Evolutionary conservation across 2,329 filamentous ascomycete genomes (phyloP).

Genomic region (Fonsecaea nubica): DNA sequence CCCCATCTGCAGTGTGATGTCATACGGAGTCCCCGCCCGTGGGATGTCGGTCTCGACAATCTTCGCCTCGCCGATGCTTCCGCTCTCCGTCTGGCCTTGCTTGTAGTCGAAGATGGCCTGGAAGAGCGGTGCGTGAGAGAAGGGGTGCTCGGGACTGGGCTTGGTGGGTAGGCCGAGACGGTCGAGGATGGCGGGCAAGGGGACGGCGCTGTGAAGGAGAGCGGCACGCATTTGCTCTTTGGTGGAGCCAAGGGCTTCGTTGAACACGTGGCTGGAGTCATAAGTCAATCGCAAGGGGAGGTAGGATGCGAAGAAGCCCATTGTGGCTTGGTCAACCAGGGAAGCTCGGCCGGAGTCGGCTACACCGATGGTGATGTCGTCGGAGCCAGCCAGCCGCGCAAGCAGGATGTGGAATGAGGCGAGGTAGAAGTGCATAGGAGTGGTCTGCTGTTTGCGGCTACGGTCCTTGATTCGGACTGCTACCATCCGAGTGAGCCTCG

Average conservation of each 20-base stretch:
- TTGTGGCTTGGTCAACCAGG: slow-evolving; percentile 41
- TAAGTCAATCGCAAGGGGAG: slow-evolving; percentile 53
- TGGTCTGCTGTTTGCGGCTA: slow-evolving; percentile 42
- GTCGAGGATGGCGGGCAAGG: slow-evolving; percentile 9
- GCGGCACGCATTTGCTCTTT: slow-evolving; percentile 5
- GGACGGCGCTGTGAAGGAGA: slow-evolving; percentile 10
- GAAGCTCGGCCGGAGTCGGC: slow-evolving; percentile 54
- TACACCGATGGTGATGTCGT: slow-evolving; percentile 57
- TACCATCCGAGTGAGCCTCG: slow-evolving; percentile 35
- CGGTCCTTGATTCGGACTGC: slow-evolving; percentile 39
- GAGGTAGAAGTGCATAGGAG: slow-evolving; percentile 57
- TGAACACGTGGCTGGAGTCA: slow-evolving; percentile 42
- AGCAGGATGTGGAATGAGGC: slow-evolving; percentile 51
- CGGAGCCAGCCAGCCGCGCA: slow-evolving; percentile 44
- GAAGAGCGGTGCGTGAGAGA: slow-evolving; percentile 52
- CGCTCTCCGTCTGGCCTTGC: slow-evolving; percentile 41
- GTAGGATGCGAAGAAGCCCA: slow-evolving; percentile 60
- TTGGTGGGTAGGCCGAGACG: slow-evolving; percentile 3
- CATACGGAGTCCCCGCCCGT: slow-evolving; percentile 16
- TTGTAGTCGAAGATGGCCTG: slow-evolving; percentile 59
- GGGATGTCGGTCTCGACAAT: slow-evolving; percentile 18
- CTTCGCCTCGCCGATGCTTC: slow-evolving; percentile 38
- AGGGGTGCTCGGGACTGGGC: slow-evolving; percentile 14
- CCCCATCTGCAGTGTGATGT: slow-evolving; percentile 23
- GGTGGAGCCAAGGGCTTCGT: slow-evolving; percentile 33